Base-by-base conservation (phyloP, 345 rosid species). In the Syzygium jambos region DNA sequence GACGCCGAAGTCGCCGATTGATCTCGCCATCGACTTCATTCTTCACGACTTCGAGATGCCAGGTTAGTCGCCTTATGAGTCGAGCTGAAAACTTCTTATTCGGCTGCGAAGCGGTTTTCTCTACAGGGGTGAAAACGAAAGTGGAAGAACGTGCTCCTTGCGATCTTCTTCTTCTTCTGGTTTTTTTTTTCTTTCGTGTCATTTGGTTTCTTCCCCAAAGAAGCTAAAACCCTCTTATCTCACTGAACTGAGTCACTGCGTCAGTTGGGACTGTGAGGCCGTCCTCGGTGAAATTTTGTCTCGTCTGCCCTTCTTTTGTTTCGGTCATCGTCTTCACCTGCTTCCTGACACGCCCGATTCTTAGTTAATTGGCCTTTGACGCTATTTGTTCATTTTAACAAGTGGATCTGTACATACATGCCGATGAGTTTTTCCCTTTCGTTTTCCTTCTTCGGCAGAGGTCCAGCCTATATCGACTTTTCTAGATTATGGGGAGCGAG, bases 21-120 rank as follows among this genome's bases (percentile, higher is more conserved):
- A 98, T 88, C 98, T 98, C 61, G 99, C 99, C 86, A 98, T 98
- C 90, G 99, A 98, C 93, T 98, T 98, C 92, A 96, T 98, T 85
- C 94, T 98, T 54, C 99, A 98, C 88, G 99, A 98, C 87, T 98
- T 98, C 89, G 99, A 98, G 95, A 98, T 98, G 99, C 98, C 99
- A 86, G 99, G 99, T 95, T 27, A 82, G 94, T 88, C 84, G 14
- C 82, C 22, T 19, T 19, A 38, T 10, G 49, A 73, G 82, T 73
- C 49, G 63, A 23, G 63, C 25, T 57, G n/a, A 57, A 25, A 9
- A 9, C 63, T 57, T 57, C 63, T 57, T 23, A 2, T 57, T 57
- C 9, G 63, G 29, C 63, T 10, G 29, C 63, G 10, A 57, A 57
- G 29, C 63, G 63, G 63, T 27, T 57, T 57, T 57, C 25, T 57